phyloP scores from a whole-genome alignment of 176 grass and related monocot species.

The Pontederia crassipes region DNA sequence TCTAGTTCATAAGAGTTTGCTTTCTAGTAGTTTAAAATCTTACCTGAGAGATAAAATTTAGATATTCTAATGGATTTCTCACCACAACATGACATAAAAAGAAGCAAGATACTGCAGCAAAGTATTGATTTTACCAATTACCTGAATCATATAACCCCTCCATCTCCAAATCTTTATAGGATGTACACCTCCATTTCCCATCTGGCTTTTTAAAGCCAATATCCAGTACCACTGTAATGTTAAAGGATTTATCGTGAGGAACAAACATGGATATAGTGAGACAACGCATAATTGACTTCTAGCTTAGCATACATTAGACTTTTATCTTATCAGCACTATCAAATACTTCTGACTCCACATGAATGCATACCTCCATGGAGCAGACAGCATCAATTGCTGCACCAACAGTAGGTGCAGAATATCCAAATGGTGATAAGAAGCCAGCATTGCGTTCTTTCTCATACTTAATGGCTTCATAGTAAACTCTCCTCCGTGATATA shows the following conservation, averaged over 20 bases:
- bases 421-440: conserved; percentile 98
- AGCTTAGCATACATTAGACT: no score
- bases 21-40: background rate
- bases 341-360: background rate
- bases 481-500: conserved; percentile 80
- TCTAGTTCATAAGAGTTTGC: background rate
- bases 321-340: background rate
- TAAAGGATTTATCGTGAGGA: conserved; percentile 34
- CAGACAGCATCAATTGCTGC: conserved; percentile 61
- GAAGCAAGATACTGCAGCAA: conserved; percentile 1
- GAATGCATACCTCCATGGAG: conserved; percentile 63
- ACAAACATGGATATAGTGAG: background rate
- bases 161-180: conserved; percentile 75
- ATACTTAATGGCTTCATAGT: conserved; percentile 76
- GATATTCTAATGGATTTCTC: background rate
- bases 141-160: conserved; percentile 85
- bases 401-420: conserved; percentile 78
- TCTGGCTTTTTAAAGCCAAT: conserved; percentile 67
- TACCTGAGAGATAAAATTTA: background rate
- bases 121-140: conserved; percentile 24
- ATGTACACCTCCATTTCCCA: conserved; percentile 40
- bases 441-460: conserved; percentile 94
- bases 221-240: conserved; percentile 75
- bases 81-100: background rate
- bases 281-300: background rate